Percentiles rank a stretch among this genome's conserved stretches.
These are phyloP conservation scores for Babjeviella inositovora DNA, from an alignment of 805 yeast species.

Conservation along the genomic window DNA sequence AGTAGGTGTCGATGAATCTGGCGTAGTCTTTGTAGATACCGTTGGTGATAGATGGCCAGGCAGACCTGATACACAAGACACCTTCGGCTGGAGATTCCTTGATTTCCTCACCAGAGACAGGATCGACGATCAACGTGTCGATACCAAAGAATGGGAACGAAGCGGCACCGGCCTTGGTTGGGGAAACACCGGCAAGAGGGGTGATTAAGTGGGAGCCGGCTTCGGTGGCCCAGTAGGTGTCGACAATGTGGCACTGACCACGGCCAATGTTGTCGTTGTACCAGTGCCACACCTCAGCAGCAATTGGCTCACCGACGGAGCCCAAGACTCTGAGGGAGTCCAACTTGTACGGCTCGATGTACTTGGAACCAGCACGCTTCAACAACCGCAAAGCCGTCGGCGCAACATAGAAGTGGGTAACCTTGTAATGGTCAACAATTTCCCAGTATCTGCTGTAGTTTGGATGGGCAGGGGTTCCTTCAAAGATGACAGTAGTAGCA, in stretches of 20 bases:
- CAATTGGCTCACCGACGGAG: slow-evolving; percentile 97
- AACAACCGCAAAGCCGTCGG: slow-evolving; percentile 94
- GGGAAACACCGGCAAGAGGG: slow-evolving; percentile 87
- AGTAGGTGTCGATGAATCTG: slow-evolving; percentile 81
- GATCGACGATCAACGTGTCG: slow-evolving; percentile 82
- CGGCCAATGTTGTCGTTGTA: slow-evolving; percentile 87
- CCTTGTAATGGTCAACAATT: slow-evolving; percentile 80
- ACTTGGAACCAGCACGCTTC: slow-evolving; percentile 77
- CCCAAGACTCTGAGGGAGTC: slow-evolving; percentile 85
- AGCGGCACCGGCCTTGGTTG: slow-evolving; percentile 96
- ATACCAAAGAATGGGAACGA: slow-evolving; percentile 94
- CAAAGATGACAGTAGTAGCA: slow-evolving; percentile 85
- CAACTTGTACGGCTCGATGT: slow-evolving; percentile 66
- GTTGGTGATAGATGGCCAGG: slow-evolving; percentile 99
- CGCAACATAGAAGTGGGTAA: slow-evolving; percentile 94
- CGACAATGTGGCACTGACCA: slow-evolving; percentile 77
- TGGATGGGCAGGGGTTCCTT: slow-evolving; percentile 97
- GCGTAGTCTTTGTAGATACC: slow-evolving; percentile 81
- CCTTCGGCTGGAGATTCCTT: slow-evolving; percentile 89
- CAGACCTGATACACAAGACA: slow-evolving; percentile 72
- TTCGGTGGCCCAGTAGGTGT: slow-evolving; percentile 99
- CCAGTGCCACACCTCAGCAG: slow-evolving; percentile 98
- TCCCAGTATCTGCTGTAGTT: slow-evolving; percentile 94
- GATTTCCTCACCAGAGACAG: slow-evolving; percentile 77
- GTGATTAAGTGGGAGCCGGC: slow-evolving; percentile 92